phyloP scores from a whole-genome alignment of 495 filamentous ascomycete genomes.

The Xylaria nigripes region DNA sequence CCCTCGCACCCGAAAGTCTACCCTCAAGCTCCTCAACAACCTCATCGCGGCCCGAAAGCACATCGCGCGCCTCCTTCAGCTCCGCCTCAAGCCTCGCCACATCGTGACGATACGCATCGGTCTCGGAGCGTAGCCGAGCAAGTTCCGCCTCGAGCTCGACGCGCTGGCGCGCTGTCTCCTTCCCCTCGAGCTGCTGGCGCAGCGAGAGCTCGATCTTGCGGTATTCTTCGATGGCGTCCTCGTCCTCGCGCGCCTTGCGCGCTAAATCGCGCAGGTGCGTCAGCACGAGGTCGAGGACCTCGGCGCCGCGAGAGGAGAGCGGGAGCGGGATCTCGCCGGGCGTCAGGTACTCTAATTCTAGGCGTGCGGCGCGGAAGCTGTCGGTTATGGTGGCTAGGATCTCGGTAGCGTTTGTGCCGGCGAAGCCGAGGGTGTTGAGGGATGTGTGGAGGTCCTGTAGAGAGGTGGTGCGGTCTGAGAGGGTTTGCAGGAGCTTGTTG shows the following conservation, averaged over 20 bases:
- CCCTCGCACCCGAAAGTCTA: slow-evolving; percentile 18
- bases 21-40: slow-evolving; percentile 31
- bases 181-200: slow-evolving; percentile 40
- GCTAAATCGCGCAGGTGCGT: slow-evolving; percentile 34
- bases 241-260: slow-evolving; percentile 42
- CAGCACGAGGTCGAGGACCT: slow-evolving; percentile 39
- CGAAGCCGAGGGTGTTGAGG: slow-evolving; percentile 49
- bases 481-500: slow-evolving; percentile 24
- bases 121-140: slow-evolving; percentile 52
- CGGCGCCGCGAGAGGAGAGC: slow-evolving; percentile 37
- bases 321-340: slow-evolving; percentile 51
- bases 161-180: slow-evolving; percentile 29
- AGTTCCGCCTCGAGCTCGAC: slow-evolving; percentile 51
- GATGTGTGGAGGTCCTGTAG: slow-evolving; percentile 27
- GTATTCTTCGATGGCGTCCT: slow-evolving; percentile 50
- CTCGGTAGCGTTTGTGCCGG: slow-evolving; percentile 38
- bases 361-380: slow-evolving; percentile 55
- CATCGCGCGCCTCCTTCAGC: slow-evolving; percentile 23
- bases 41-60: slow-evolving; percentile 30
- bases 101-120: slow-evolving; percentile 57
- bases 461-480: slow-evolving; percentile 34
- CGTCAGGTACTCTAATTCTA: slow-evolving; percentile 57
- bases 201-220: slow-evolving; percentile 38
- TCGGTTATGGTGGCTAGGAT: slow-evolving; percentile 43
- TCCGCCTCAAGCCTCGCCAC: slow-evolving; percentile 27